phyloP scores from a whole-genome alignment of 2,329 filamentous ascomycete species.

The Cladosporium oxysporum region DNA sequence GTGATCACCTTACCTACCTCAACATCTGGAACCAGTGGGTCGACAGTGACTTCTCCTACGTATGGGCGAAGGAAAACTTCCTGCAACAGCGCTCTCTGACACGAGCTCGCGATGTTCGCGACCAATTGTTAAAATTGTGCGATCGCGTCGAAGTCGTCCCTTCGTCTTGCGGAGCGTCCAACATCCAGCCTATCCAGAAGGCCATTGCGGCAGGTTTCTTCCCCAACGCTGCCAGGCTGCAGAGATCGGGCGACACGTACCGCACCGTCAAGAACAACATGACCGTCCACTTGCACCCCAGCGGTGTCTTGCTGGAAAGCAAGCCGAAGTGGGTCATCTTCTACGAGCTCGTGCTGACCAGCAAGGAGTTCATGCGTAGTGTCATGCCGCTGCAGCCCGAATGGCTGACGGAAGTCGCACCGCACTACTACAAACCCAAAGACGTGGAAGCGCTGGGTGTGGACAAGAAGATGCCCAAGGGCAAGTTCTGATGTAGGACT shows the following conservation, averaged over 20 bases:
- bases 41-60: slow-evolving; percentile 81
- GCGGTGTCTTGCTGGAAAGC: slow-evolving; percentile 73
- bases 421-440: slow-evolving; percentile 92
- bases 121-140: slow-evolving; percentile 88
- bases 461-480: slow-evolving; percentile 74
- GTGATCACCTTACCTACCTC: slow-evolving; percentile 83
- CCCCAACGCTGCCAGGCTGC: slow-evolving; percentile 82
- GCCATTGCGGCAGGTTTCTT: slow-evolving; percentile 92
- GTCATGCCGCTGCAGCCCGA: slow-evolving; percentile 80
- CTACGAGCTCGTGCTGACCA: slow-evolving; percentile 78
- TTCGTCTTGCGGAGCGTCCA: slow-evolving; percentile 67
- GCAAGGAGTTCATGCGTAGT: slow-evolving; percentile 89
- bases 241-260: slow-evolving; percentile 83
- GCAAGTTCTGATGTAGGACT: slow-evolving; percentile 3
- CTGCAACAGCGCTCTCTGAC: slow-evolving; percentile 87
- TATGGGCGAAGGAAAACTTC: slow-evolving; percentile 93
- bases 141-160: slow-evolving; percentile 83
- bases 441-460: slow-evolving; percentile 78
- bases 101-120: slow-evolving; percentile 84
- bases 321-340: slow-evolving; percentile 89
- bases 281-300: slow-evolving; percentile 89
- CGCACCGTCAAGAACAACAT: slow-evolving; percentile 88
- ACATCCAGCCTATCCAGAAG: slow-evolving; percentile 79
- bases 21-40: slow-evolving; percentile 97
- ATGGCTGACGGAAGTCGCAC: slow-evolving; percentile 87